Evolutionary conservation across 805 yeast genomes (phyloP).

Genomic region (Teunomyces barrocoloradensis): DNA sequence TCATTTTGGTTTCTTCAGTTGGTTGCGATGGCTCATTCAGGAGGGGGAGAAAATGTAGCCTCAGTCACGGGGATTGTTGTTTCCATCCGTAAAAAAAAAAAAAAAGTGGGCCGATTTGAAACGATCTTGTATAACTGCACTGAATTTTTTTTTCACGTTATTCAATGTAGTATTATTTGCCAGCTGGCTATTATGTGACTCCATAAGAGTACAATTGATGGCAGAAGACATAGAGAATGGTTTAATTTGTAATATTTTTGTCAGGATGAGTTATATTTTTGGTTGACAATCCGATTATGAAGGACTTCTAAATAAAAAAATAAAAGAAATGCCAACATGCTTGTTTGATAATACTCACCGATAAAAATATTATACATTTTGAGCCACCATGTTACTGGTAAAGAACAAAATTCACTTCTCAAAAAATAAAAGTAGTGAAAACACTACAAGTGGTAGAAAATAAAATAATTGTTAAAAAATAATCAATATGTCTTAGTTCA

Average conservation of each 20-base stretch:
- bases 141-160: not conserved
- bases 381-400: conserved; percentile 1
- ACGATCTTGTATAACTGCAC: not conserved
- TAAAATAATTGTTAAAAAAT: not conserved
- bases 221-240: not conserved
- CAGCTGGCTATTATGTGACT: not conserved
- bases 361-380: not conserved
- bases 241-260: not conserved
- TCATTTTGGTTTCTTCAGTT: not conserved
- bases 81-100: not conserved
- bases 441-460: not conserved
- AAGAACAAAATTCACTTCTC: not conserved
- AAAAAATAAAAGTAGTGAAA: not conserved
- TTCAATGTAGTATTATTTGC: no score
- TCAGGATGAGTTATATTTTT: not conserved
- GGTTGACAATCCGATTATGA: not conserved
- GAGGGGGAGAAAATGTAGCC: not conserved
- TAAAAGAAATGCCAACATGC: not conserved
- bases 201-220: not conserved
- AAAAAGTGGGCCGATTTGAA: not conserved
- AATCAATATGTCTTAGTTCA: not conserved
- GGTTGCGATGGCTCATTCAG: not conserved
- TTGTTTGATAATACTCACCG: not conserved
- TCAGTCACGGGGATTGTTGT: not conserved
- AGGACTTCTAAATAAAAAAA: not conserved